phyloP scores from a whole-genome alignment of 2,329 filamentous ascomycete genomes.

The Davidsoniella eucalypti region DNA sequence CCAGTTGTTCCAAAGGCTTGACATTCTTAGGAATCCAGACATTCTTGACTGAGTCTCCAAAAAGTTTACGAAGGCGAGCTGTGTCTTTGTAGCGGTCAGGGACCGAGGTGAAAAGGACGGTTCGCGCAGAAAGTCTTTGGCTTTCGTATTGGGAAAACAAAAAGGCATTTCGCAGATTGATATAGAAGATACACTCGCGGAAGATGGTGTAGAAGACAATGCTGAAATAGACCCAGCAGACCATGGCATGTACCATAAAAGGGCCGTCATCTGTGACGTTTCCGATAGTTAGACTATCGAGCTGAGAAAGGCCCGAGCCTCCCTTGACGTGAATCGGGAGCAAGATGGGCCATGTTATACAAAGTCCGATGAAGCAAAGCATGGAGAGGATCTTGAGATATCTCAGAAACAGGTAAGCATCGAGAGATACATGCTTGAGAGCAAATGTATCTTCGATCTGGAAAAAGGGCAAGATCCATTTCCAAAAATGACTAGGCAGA shows the following conservation, averaged over 20 bases:
- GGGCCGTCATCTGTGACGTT: slow-evolving; percentile 42
- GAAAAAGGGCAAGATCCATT: slow-evolving; percentile 47
- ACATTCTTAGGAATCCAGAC: slow-evolving; percentile 72
- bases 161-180: slow-evolving; percentile 88
- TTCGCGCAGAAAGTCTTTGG: slow-evolving; percentile 72
- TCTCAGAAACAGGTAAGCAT: slow-evolving; percentile 75
- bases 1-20: slow-evolving; percentile 56
- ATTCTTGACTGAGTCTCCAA: slow-evolving; percentile 61
- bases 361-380: slow-evolving; percentile 64
- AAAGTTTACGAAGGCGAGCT: slow-evolving; percentile 55
- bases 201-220: slow-evolving; percentile 85
- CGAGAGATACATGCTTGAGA: slow-evolving; percentile 73
- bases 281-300: slow-evolving; percentile 32
- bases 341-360: slow-evolving; percentile 73
- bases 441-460: slow-evolving; percentile 57
- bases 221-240: slow-evolving; percentile 69
- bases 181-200: slow-evolving; percentile 80
- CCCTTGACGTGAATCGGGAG: slow-evolving; percentile 76
- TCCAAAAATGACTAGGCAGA: slow-evolving; percentile 39
- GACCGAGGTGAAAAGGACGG: slow-evolving; percentile 82
- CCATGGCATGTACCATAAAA: slow-evolving; percentile 65
- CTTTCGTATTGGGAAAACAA: slow-evolving; percentile 72
- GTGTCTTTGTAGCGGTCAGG: slow-evolving; percentile 62
- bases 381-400: slow-evolving; percentile 63
- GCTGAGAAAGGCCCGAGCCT: slow-evolving; percentile 43